Base-by-base conservation (phyloP, 768 basidiomycete genomes). In the Naganishia onofrii region DNA sequence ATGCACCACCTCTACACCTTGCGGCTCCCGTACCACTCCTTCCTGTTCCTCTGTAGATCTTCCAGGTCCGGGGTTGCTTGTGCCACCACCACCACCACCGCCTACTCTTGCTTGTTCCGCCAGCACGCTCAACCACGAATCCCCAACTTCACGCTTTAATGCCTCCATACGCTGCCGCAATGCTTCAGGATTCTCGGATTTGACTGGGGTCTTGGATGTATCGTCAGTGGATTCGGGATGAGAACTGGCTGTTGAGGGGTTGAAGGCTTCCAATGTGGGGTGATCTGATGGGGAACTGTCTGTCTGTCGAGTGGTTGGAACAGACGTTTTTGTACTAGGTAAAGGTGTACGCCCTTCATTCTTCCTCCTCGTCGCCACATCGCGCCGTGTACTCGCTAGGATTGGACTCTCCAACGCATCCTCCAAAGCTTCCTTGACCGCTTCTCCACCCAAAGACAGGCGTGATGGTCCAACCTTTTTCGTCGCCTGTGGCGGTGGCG, bases 41-140 rank as follows among this genome's bases (percentile, higher is more conserved):
- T 36, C 42, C 55, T 29, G 67, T 32, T n/a, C 36, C 28, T 29
- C 64, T 6, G 29, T 38, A 21, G 32, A 7, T 29, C 36, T 29
- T 23, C n/a, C 54, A 36, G 46, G 52, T 46, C 67, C 64, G 36
- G 44, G 36, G 23, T 21, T 26, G n/a, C 60, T 55, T 67, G 60
- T 51, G 51, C 71, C 48, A n/a, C n/a, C n/a, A n/a, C n/a, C n/a
- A n/a, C n/a, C n/a, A n/a, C n/a, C n/a, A n/a, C n/a, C n/a, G n/a
- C n/a, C n/a, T 3, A 7, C 60, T 44, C 38, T 63, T 1, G 60
- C 60, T 53, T 73, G 68, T 26, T 69, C 66, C 8, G 72, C 69
- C 15, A 73, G 52, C 38, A 73, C 72, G 48, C 63, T 70, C 48
- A 73, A 56, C 72, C 72, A 73, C 2, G 68, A 70, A 36, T 73